Base-by-base conservation (phyloP, 495 filamentous ascomycete species). In the Penicillium malachiteum region DNA sequence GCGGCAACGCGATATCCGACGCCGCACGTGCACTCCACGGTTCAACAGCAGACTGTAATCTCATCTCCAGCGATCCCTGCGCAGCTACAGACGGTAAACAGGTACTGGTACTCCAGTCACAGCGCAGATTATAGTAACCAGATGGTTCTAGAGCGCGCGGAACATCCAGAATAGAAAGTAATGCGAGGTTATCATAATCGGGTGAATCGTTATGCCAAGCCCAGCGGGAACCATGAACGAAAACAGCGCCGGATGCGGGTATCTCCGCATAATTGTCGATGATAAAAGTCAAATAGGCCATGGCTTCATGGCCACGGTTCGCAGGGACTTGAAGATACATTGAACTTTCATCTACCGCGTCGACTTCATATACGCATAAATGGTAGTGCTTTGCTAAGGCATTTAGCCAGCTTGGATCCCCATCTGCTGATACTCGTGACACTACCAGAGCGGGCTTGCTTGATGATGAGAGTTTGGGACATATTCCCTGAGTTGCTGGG, bases 231-330 rank as follows among this genome's bases (percentile, higher is more conserved):
- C 73, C 73, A 47, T 79, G 76, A 3, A 75, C 62, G 43, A 79
- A 78, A n/a, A 79, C 74, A 0, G 68, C 70, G 0, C 74, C 74
- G 0, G 66, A 49, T 3, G 62, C 76, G 12, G 84, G 83, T 32
- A 89, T 75, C 1, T 73, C 50, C 51, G 80, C 76, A 68, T 88
- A 88, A 64, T 85, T 81, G 66, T 87, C 84, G 59, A 86, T 82
- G 44, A 89, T 72, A 66, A 85, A 88, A 21, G 80, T 86, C 13
- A 87, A 73, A 65, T 89, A 89, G 8, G 81, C 72, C 72, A 87
- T 83, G 42, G 82, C 84, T 61, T 90, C 87, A 56, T 88, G 82
- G 35, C 84, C 87, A 61, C 86, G 85, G 57, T 86, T 86, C 42
- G 77, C 72, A 5, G 82, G 83, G 11, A 83, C 79, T 56, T 84